Conservation (phyloP, 352 stramenopile species). For the Globisporangium orthogonon region DNA sequence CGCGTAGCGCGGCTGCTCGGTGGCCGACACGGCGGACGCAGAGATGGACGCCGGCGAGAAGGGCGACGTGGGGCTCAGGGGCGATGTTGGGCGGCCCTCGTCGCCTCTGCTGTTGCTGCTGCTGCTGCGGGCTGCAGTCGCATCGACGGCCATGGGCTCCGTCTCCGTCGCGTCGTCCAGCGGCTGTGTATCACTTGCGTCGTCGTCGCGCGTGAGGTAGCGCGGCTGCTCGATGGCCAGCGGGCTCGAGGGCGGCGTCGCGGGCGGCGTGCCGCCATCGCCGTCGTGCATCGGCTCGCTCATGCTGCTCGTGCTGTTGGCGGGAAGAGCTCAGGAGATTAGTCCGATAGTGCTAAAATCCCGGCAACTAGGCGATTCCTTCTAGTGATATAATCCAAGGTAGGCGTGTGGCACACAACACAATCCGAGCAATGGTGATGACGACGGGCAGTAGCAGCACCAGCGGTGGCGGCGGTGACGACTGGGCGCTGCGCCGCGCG, state of each 20-base stretch:
- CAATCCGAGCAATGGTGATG: neutral
- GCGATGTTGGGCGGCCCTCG: constrained; percentile 17
- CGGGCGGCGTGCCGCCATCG: constrained; percentile 34
- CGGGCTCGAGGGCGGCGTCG: constrained; percentile 60
- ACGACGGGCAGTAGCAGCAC: neutral
- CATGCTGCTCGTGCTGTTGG: neutral
- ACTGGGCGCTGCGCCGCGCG: constrained; percentile 46
- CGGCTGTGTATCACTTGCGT: constrained; percentile 4
- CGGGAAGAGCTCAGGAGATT: neutral
- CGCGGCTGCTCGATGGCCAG: constrained; percentile 18
- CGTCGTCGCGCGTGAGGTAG: constrained; percentile 31
- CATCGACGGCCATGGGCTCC: constrained; percentile 6
- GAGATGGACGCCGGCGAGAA: constrained; percentile 72
- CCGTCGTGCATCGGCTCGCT: constrained; percentile 4
- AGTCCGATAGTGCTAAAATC: neutral
- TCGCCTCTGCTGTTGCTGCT: neutral
- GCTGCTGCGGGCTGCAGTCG: neutral
- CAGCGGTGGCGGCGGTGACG: constrained; percentile 14
- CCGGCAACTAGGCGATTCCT: neutral
- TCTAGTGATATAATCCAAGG: too few species aligned
- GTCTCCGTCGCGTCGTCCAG: constrained; percentile 7
- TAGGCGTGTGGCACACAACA: neutral
- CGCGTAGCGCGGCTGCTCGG: constrained; percentile 56
- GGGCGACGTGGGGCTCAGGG: constrained; percentile 38
- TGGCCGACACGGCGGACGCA: constrained; percentile 73